These are phyloP conservation scores for Ceratonia siliqua DNA, from an alignment of 306 rosid species.

Conservation along the genomic window DNA sequence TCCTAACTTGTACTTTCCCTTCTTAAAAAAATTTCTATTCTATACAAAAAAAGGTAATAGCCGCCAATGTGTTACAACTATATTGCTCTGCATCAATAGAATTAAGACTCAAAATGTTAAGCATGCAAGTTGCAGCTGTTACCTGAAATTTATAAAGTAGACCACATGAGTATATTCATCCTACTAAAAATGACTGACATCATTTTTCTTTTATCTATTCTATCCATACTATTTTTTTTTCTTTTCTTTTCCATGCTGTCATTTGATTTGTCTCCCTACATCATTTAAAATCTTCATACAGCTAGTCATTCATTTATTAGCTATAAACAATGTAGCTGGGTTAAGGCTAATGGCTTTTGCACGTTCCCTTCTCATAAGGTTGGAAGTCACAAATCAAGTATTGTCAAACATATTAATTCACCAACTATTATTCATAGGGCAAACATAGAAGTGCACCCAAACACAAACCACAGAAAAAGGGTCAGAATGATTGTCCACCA, in stretches of 20 bases:
- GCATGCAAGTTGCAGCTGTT: conserved; percentile 19
- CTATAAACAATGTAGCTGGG: not conserved
- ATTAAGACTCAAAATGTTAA: not conserved
- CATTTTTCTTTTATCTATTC: not conserved
- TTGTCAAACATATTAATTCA: not conserved
- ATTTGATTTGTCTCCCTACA: conserved; percentile 2
- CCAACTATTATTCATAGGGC: not conserved
- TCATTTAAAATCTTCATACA: not conserved
- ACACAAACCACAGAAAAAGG: not conserved
- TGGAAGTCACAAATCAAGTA: conserved; percentile 11
- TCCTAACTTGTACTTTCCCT: not conserved
- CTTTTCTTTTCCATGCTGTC: not conserved
- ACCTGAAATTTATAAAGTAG: not conserved
- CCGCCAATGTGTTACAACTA: not conserved
- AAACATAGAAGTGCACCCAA: not conserved
- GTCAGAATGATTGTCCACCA: conserved; percentile 36
- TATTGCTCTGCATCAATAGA: conserved; percentile 18
- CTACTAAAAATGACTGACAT: not conserved
- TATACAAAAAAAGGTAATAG: not conserved
- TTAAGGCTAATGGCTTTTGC: not conserved
- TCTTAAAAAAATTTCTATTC: too few species aligned
- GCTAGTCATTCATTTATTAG: not conserved
- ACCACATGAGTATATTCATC: conserved; percentile 9
- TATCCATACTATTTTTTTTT: not conserved
- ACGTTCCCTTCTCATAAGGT: not conserved